Base-by-base conservation (phyloP, 2,329 filamentous ascomycete species). In the Calycina marina region DNA sequence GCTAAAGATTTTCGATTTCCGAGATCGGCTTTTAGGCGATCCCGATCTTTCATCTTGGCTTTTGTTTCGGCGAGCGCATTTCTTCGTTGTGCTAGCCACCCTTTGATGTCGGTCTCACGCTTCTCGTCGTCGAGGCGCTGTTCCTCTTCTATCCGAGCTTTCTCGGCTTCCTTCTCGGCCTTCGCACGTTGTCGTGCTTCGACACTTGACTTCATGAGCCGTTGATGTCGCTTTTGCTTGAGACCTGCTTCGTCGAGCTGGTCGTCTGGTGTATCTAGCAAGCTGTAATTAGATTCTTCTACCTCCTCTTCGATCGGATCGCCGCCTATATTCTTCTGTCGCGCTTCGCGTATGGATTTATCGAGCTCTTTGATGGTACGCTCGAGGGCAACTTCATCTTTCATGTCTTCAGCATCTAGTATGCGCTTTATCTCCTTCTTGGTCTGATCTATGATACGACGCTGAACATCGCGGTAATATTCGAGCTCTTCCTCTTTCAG, bases 1-100 rank as follows among this genome's bases (percentile, higher is more conserved):
- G 90, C 90, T 13, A 94, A 73, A 0, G 86, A 94, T 56, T 98
- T 98, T 51, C 90, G 81, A 57, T 96, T 96, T 35, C 88, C 86
- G 1, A 94, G 70, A 51, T 98, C 90, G 26, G 85, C 83, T 59
- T 93, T 94, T 39, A 94, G 69, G 12, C 86, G 74, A 49, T 96
- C 85, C 32, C 85, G 77, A 45, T 96, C 88, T 56, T 93, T 94
- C 56, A 98, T 92, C 56, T 75, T 84, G 48, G 83, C 67, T 3
- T 93, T 63, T 14, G 71, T 69, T 42, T 72, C 58, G n/a, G 59
- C 52, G n/a, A 84, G 77, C 14, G 78, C 79, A 31, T 73, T 65
- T 30, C 84, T 72, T 45, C 84, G 77, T 52, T 92, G 84, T 25
- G 77, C 72, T 11, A 98, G 69, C 90, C 90, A 98, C 29, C 64